These are phyloP conservation scores for Pythium dissimile DNA, from an alignment of 352 stramenopile genomes.

Conservation along the genomic window DNA sequence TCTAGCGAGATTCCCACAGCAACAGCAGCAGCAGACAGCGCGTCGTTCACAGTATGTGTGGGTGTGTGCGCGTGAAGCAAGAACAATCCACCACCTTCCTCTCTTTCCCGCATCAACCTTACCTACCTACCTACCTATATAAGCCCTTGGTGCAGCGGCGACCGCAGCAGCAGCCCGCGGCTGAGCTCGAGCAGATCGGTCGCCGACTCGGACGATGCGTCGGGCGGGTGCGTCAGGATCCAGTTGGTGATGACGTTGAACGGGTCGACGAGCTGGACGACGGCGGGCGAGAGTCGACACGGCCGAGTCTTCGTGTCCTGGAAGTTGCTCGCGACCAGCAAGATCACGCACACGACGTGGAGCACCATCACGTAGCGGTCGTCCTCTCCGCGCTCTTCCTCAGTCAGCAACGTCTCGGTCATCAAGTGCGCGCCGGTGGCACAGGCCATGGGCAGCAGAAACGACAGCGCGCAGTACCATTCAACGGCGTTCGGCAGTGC, in stretches of 20 bases:
- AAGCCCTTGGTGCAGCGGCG: conserved; percentile 10
- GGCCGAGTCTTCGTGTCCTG: conserved; percentile 39
- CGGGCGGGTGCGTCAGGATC: conserved; percentile 54
- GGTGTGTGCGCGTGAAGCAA: no score
- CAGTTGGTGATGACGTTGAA: conserved; percentile 57
- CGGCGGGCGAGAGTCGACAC: conserved; percentile 32
- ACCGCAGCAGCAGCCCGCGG: conserved; percentile 55
- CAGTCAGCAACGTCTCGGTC: conserved; percentile 37
- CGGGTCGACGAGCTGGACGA: conserved; percentile 44
- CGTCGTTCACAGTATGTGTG: not conserved
- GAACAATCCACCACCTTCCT: no score
- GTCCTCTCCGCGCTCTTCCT: conserved; percentile 61
- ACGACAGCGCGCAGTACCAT: conserved; percentile 70
- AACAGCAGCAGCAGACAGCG: no score
- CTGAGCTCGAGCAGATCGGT: conserved; percentile 71
- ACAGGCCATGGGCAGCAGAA: conserved; percentile 73
- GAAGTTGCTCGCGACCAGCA: conserved; percentile 64
- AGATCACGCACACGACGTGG: conserved; percentile 62
- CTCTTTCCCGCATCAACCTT: no score
- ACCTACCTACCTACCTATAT: not conserved
- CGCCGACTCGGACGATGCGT: conserved; percentile 44
- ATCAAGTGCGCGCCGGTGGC: conserved; percentile 51
- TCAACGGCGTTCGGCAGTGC: conserved; percentile 48
- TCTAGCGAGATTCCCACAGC: not conserved
- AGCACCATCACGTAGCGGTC: conserved; percentile 79